Evolutionary conservation across 202 grass and related monocot species (phyloP).

Genomic region (Miscanthus sacchariflorus): DNA sequence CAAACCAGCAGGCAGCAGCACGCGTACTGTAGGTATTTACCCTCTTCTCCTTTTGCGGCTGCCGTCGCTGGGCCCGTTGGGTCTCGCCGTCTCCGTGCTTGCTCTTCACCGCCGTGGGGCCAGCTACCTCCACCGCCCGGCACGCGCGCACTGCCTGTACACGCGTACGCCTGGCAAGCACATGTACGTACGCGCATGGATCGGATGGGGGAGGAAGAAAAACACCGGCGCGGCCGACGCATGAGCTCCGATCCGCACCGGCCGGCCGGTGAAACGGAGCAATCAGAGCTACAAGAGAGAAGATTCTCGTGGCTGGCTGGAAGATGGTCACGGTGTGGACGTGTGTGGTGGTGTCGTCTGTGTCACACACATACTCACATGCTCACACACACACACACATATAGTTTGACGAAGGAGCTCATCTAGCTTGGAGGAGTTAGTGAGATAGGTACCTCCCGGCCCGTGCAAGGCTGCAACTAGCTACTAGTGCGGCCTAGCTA

Average conservation of each 20-base stretch:
- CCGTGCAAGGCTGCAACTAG: no score
- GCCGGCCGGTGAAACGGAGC: slow-evolving; percentile 40
- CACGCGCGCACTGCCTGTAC: background rate
- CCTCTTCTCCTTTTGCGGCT: background rate
- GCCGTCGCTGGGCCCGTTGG: slow-evolving; percentile 13
- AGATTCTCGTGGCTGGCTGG: background rate
- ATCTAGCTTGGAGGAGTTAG: no score
- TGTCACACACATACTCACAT: no score
- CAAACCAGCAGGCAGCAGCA: background rate
- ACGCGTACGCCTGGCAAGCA: background rate
- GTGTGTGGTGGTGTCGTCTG: no score
- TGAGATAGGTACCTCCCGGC: no score
- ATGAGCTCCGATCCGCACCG: background rate
- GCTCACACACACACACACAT: no score
- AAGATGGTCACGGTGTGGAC: background rate
- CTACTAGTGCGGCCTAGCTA: background rate
- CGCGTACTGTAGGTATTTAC: background rate
- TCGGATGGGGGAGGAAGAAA: background rate
- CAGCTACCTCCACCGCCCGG: background rate
- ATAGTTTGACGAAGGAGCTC: no score
- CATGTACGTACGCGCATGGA: background rate
- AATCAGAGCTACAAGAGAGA: slow-evolving; percentile 6
- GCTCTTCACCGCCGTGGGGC: background rate
- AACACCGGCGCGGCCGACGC: background rate
- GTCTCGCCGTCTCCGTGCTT: slow-evolving; percentile 23